These are phyloP conservation scores for Cyberlindnera americana DNA, from an alignment of 805 yeast genomes.

Conservation along the genomic window DNA sequence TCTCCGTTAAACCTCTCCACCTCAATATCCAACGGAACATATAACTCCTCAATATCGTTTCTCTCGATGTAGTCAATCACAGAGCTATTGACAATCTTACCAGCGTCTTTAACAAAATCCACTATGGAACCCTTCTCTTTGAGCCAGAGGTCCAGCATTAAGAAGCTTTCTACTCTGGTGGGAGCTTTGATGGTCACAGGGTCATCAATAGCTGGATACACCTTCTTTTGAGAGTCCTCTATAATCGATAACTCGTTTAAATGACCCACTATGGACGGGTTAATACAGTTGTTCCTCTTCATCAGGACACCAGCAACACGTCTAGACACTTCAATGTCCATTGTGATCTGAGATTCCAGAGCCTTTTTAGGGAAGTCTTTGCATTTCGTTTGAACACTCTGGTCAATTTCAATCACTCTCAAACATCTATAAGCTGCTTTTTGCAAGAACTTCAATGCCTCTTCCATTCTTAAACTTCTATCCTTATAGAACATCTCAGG, in stretches of 20 bases:
- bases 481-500: conserved; percentile 35
- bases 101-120: conserved; percentile 4
- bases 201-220: not conserved
- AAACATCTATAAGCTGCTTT: conserved; percentile 35
- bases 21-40: conserved; percentile 16
- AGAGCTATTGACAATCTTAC: conserved; percentile 3
- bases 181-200: conserved; percentile 20
- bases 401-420: conserved; percentile 24
- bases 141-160: conserved; percentile 15
- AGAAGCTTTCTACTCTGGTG: conserved; percentile 20
- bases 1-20: conserved; percentile 12
- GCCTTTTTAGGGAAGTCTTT: conserved; percentile 30
- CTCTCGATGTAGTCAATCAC: not conserved
- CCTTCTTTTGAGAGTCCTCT: not conserved
- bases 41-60: not conserved
- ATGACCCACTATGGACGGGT: conserved; percentile 7
- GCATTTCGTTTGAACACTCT: conserved; percentile 17
- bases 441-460: conserved; percentile 39
- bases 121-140: conserved; percentile 1
- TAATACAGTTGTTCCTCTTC: conserved; percentile 8
- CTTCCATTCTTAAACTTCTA: conserved; percentile 34
- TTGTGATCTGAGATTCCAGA: conserved; percentile 23
- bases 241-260: conserved; percentile 10
- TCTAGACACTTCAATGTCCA: conserved; percentile 18
- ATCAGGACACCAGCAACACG: conserved; percentile 20